phyloP scores from a whole-genome alignment of 768 basidiomycete genomes.

The Scleroderma bovista region DNA sequence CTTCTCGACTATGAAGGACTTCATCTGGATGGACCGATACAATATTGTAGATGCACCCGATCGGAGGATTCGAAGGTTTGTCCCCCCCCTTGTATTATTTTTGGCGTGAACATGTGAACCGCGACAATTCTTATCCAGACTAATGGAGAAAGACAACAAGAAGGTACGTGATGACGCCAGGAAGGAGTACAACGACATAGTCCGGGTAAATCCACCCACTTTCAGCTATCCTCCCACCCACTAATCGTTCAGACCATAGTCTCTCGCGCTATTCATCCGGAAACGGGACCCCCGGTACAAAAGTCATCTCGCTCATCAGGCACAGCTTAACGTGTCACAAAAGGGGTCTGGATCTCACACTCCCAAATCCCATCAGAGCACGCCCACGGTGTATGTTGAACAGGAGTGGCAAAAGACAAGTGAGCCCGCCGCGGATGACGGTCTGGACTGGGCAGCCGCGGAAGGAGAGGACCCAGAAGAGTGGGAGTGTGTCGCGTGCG shows the following conservation, averaged over 20 bases:
- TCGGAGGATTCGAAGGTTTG: conserved; percentile 70
- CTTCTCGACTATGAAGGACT: conserved; percentile 84
- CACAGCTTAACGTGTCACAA: conserved; percentile 32
- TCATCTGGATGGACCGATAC: conserved; percentile 84
- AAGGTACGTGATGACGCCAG: conserved; percentile 83
- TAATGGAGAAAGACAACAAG: conserved; percentile 97
- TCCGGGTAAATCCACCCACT: conserved; percentile 56
- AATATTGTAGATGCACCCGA: conserved; percentile 82
- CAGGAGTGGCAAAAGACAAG: conserved; percentile 87
- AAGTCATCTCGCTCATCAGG: conserved; percentile 45
- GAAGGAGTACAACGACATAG: conserved; percentile 87
- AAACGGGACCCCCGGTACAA: conserved; percentile 91
- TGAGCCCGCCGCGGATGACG: conserved; percentile 26
- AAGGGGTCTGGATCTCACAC: conserved; percentile 16
- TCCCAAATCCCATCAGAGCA: conserved; percentile 19
- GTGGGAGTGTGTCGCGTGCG: conserved; percentile 95
- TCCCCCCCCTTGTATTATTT: not conserved
- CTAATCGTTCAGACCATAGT: conserved; percentile 35
- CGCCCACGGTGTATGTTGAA: conserved; percentile 55
- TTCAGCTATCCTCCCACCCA: not conserved
- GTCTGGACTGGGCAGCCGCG: conserved; percentile 70
- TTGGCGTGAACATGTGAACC: not conserved
- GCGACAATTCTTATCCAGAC: conserved; percentile 36
- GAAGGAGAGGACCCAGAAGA: conserved; percentile 71
- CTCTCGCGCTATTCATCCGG: conserved; percentile 66